These are phyloP conservation scores for Dipteronia dyeriana DNA, from an alignment of 345 rosid genomes.

Conservation along the genomic window DNA sequence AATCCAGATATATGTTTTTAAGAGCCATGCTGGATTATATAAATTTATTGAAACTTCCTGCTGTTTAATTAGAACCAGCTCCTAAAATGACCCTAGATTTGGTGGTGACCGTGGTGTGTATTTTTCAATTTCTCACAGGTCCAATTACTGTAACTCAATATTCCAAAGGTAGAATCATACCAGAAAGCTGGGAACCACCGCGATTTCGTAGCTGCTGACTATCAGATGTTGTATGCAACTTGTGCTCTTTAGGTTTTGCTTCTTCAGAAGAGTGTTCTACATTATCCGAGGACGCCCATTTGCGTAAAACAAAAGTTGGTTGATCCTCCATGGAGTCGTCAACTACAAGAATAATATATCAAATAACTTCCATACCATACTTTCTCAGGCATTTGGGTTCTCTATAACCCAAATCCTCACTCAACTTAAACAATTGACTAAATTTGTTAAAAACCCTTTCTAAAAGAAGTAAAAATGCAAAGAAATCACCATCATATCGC, in stretches of 20 bases:
- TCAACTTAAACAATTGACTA: not conserved
- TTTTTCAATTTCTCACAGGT: not conserved
- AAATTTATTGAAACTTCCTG: not conserved
- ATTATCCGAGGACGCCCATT: slow-evolving; percentile 60
- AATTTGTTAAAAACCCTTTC: not conserved
- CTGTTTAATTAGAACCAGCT: slow-evolving; percentile 4
- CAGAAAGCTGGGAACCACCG: slow-evolving; percentile 44
- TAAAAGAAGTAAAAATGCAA: not conserved
- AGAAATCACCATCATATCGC: slow-evolving; percentile 39
- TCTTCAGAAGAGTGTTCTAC: slow-evolving; percentile 31
- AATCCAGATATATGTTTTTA: not conserved
- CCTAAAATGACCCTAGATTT: not conserved
- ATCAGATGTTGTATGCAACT: slow-evolving; percentile 28
- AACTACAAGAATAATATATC: slow-evolving; percentile 31
- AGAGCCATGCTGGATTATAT: not conserved
- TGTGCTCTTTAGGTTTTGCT: slow-evolving; percentile 31
- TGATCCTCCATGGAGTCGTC: slow-evolving; percentile 44
- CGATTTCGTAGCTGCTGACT: slow-evolving; percentile 51
- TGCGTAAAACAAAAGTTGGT: slow-evolving; percentile 59
- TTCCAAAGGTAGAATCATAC: slow-evolving; percentile 35
- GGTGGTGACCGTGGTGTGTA: not conserved
- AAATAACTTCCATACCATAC: slow-evolving; percentile 6
- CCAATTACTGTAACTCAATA: not conserved
- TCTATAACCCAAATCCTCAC: not conserved
- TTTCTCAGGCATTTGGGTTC: no score